Percentiles rank a stretch among this genome's conserved stretches.
phyloP scores from a whole-genome alignment of 495 filamentous ascomycete species.

The Penicillium angulare region DNA sequence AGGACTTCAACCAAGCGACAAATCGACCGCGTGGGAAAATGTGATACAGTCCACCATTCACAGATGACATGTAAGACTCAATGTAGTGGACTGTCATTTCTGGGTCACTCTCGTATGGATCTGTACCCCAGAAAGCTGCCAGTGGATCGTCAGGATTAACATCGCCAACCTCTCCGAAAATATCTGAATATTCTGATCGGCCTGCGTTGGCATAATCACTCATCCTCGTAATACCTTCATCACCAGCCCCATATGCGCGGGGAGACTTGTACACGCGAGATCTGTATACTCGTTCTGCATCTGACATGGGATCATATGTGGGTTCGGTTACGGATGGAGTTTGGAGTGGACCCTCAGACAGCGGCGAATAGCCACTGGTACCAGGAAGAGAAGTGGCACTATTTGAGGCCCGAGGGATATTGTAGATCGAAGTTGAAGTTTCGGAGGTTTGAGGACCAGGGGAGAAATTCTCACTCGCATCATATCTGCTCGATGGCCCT shows the following conservation, averaged over 20 bases:
- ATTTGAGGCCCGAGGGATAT: conserved; percentile 33
- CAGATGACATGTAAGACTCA: conserved; percentile 54
- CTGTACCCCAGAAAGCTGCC: conserved; percentile 57
- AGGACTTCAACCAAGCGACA: conserved; percentile 50
- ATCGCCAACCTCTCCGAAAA: conserved; percentile 35
- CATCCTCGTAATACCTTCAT: conserved; percentile 13
- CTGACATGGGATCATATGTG: conserved; percentile 24
- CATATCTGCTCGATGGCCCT: conserved; percentile 20
- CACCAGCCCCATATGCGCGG: conserved; percentile 12
- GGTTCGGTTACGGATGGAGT: conserved; percentile 30
- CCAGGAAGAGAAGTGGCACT: conserved; percentile 37
- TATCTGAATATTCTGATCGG: conserved; percentile 31
- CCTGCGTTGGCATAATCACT: conserved; percentile 13
- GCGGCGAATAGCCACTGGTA: conserved; percentile 36
- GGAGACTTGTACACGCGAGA: conserved; percentile 16
- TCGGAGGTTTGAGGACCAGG: conserved; percentile 25
- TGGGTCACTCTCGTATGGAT: conserved; percentile 58
- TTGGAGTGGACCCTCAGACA: conserved; percentile 32
- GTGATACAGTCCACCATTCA: conserved; percentile 53
- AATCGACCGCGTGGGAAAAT: conserved; percentile 58
- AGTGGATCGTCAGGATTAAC: conserved; percentile 43
- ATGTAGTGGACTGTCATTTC: conserved; percentile 48
- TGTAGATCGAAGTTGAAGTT: conserved; percentile 32
- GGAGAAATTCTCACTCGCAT: conserved; percentile 22
- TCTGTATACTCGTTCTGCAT: conserved; percentile 27